These are phyloP conservation scores for Cladophialophora chaetospira DNA, from an alignment of 2,329 filamentous ascomycete species.

Conservation along the genomic window DNA sequence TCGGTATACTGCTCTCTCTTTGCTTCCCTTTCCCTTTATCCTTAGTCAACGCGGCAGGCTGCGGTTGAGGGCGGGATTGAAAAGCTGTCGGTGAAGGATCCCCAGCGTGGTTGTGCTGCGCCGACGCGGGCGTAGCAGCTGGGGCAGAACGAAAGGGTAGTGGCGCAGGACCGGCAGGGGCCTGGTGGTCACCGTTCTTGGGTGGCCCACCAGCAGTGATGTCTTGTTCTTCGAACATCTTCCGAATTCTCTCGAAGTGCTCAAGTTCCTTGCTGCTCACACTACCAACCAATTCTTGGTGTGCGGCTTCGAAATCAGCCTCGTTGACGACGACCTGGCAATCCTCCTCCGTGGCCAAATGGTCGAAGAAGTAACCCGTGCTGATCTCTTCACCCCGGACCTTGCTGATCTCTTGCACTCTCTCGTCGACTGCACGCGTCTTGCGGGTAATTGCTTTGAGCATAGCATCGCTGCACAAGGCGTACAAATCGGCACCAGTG, in stretches of 20 bases:
- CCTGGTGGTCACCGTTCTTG: slow-evolving; percentile 40
- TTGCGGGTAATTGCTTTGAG: slow-evolving; percentile 95
- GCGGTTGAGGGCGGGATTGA: background rate
- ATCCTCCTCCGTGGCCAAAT: slow-evolving; percentile 79
- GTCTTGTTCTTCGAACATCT: slow-evolving; percentile 69
- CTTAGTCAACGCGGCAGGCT: too few relatives aligned
- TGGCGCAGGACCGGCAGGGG: slow-evolving; percentile 31
- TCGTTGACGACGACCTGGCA: slow-evolving; percentile 85
- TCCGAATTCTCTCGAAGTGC: slow-evolving; percentile 85
- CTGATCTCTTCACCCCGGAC: slow-evolving; percentile 59
- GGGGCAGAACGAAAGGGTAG: slow-evolving; percentile 34
- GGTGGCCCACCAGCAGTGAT: slow-evolving; percentile 33
- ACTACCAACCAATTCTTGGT: slow-evolving; percentile 84
- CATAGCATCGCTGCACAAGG: slow-evolving; percentile 96
- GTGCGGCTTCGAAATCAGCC: slow-evolving; percentile 80
- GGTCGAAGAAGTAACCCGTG: slow-evolving; percentile 95
- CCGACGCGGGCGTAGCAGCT: background rate
- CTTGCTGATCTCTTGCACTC: slow-evolving; percentile 65
- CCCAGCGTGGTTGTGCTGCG: background rate
- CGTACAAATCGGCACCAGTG: slow-evolving; percentile 96
- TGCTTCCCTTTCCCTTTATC: slow-evolving; percentile 32
- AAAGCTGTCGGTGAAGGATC: background rate
- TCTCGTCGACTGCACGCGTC: slow-evolving; percentile 78
- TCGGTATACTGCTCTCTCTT: slow-evolving; percentile 20
- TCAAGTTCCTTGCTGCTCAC: slow-evolving; percentile 89